Evolutionary conservation across 1,284 basidiomycete species (phyloP).

Genomic region (Ganoderma leucocontextum): DNA sequence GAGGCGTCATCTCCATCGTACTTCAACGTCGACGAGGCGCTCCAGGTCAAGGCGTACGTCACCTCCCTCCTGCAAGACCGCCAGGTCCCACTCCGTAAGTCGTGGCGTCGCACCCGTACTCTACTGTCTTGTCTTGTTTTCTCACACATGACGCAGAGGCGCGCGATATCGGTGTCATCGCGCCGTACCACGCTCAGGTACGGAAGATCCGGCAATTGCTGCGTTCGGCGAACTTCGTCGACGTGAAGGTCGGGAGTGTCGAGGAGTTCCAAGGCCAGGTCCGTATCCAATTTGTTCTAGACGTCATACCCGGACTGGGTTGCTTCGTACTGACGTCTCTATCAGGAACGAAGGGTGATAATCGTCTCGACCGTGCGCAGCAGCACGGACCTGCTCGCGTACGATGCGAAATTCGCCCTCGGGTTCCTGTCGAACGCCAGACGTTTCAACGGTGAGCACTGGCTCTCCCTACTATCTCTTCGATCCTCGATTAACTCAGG

Average conservation of each 20-base stretch:
- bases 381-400: slow-evolving; percentile 46
- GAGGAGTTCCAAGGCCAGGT: slow-evolving; percentile 74
- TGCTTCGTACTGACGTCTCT: slow-evolving; percentile 51
- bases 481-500: no score
- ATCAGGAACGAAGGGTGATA: slow-evolving; percentile 51
- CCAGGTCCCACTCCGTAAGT: slow-evolving; percentile 16
- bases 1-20: slow-evolving; percentile 54
- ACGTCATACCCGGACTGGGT: slow-evolving; percentile 44
- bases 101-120: neutral
- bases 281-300: slow-evolving; percentile 22
- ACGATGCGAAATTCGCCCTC: slow-evolving; percentile 52
- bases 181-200: slow-evolving; percentile 65
- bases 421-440: slow-evolving; percentile 55
- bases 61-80: slow-evolving; percentile 34
- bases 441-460: slow-evolving; percentile 52
- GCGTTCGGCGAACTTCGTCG: slow-evolving; percentile 40
- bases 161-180: slow-evolving; percentile 60
- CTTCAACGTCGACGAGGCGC: slow-evolving; percentile 55
- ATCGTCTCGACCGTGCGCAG: slow-evolving; percentile 58
- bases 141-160: neutral
- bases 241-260: slow-evolving; percentile 63
- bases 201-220: slow-evolving; percentile 53
- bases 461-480: neutral
- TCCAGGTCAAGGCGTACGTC: slow-evolving; percentile 51
- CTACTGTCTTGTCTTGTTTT: no score